Evolutionary conservation across 495 filamentous ascomycete species (phyloP).

Genomic region (Parachaetomium inaequale): DNA sequence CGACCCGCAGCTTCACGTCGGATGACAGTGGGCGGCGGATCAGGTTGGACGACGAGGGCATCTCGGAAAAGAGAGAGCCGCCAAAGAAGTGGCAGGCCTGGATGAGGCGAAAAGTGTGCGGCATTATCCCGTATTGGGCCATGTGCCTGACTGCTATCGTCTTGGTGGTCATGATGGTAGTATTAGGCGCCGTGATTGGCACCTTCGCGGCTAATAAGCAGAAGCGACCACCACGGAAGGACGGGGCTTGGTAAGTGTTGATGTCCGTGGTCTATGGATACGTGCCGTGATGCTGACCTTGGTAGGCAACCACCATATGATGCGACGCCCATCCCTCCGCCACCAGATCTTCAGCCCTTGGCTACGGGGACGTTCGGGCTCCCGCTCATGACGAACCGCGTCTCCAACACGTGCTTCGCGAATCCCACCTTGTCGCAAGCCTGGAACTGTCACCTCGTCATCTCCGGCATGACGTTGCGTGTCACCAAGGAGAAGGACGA

Average conservation of each 20-base stretch:
- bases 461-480: constrained; percentile 35
- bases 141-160: constrained; percentile 53
- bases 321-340: constrained; percentile 57
- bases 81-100: constrained; percentile 54
- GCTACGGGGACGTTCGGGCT: constrained; percentile 64
- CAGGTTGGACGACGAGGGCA: constrained; percentile 34
- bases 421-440: constrained; percentile 56
- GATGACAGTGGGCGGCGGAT: constrained; percentile 45
- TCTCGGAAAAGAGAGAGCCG: constrained; percentile 42
- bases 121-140: constrained; percentile 66
- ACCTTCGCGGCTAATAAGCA: constrained; percentile 31
- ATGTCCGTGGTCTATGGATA: neutral
- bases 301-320: constrained; percentile 52
- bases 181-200: constrained; percentile 57
- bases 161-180: constrained; percentile 56
- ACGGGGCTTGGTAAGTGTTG: constrained; percentile 25
- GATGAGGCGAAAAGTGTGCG: constrained; percentile 58
- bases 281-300: constrained; percentile 16
- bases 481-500: constrained; percentile 25
- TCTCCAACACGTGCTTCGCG: constrained; percentile 63
- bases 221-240: constrained; percentile 28
- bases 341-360: constrained; percentile 54
- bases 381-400: constrained; percentile 53
- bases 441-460: constrained; percentile 61
- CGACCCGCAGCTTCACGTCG: constrained; percentile 47